Base-by-base conservation (phyloP, 1,139 yeast species). In the Maudiozyma humilis region DNA sequence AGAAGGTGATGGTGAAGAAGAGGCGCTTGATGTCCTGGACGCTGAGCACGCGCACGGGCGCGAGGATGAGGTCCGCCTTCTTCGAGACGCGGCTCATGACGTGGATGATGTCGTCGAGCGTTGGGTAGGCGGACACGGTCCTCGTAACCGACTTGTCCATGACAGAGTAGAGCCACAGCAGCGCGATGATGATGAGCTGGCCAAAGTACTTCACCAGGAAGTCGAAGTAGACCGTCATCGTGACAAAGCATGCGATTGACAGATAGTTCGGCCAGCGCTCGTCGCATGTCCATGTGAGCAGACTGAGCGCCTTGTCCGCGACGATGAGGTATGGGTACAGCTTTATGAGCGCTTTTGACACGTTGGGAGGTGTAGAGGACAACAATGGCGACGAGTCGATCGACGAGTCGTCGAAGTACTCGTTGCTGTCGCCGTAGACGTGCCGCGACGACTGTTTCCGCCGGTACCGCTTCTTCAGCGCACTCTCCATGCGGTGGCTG, bases 241-340 rank as follows among this genome's bases (percentile, higher is more conserved):
- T 67, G 1, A 79, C 68, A 64, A 76, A 81, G 14, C 71, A 53
- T 19, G 78, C 66, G 25, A 85, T 76, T 32, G 83, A 57, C 27
- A 85, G 69, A 30, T 84, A 67, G 53, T 86, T 80, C 47, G 82
- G 67, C 86, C 91, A 86, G 38, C 74, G 70, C 62, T 87, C 93
- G 38, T 84, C 91, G 49, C 82, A 81, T 2, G 96, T 84, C 98
- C 98, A 91, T 0, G 96, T 88, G 18, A 85, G 64, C 31, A 88
- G 71, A 34, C 87, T 78, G 46, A 88, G 68, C 10, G 76, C 52
- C 54, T 81, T 79, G 62, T 89, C 88, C 7, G 81, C 77, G 2
- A 85, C 76, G 38, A 85, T 71, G 39, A 91, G 69, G 58, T 86
- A 85, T 2, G 97, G 97, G 59, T 89, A 89, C 5, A 95, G 78